Evolutionary conservation across 2,329 filamentous ascomycete genomes (phyloP).

Genomic region (Scedosporium aurantiacum): DNA sequence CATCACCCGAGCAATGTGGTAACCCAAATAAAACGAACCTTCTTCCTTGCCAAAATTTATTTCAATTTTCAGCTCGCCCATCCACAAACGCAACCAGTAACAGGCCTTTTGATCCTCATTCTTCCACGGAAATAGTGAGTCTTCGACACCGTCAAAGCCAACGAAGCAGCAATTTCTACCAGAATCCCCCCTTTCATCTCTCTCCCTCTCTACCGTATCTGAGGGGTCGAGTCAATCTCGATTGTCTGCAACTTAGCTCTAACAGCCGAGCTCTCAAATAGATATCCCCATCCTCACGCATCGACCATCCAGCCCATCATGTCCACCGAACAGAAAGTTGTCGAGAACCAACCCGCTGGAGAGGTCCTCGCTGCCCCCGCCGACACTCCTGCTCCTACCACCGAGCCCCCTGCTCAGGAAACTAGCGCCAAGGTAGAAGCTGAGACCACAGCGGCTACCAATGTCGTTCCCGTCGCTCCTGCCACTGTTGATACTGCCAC

Average conservation of each 20-base stretch:
- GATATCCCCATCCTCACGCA: background rate
- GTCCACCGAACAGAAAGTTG: background rate
- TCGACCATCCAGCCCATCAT: background rate
- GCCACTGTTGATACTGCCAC: slow-evolving; percentile 15
- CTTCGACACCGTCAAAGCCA: background rate
- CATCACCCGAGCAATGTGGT: background rate
- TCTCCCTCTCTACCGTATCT: background rate
- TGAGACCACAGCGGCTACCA: slow-evolving; percentile 5
- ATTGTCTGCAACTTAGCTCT: background rate
- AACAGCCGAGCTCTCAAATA: background rate
- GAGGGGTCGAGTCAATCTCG: background rate
- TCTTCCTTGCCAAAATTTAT: background rate
- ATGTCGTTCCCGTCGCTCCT: slow-evolving; percentile 9
- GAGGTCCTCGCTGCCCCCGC: background rate
- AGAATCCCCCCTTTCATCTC: background rate
- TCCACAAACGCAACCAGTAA: too few species aligned
- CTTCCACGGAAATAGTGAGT: background rate
- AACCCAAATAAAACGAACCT: background rate
- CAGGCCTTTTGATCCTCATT: background rate
- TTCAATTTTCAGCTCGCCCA: too few species aligned
- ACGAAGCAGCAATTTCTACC: too few species aligned
- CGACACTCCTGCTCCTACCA: slow-evolving; percentile 4
- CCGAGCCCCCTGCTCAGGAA: slow-evolving; percentile 11
- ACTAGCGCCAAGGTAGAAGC: slow-evolving; percentile 9
- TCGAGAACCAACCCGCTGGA: background rate